Evolutionary conservation across 768 basidiomycete genomes (phyloP).

Genomic region (Mycena vitilis): DNA sequence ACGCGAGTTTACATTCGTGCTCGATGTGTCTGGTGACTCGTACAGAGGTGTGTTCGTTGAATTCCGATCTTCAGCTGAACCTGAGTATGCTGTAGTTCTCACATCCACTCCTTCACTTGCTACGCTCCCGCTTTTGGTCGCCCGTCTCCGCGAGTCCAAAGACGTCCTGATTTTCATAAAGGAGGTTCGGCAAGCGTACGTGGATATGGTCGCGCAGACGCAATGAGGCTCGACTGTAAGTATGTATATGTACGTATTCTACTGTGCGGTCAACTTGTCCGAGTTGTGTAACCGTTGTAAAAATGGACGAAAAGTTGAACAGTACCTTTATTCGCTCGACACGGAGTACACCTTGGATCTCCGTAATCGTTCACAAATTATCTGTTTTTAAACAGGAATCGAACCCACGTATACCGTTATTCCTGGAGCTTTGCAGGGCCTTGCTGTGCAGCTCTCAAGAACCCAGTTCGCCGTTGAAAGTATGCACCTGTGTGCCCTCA

Average conservation of each 20-base stretch:
- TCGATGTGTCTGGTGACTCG: conserved; percentile 72
- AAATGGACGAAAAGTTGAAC: not conserved
- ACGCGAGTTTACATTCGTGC: conserved; percentile 77
- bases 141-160: conserved; percentile 74
- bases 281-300: too few species aligned
- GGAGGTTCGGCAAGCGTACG: conserved; percentile 68
- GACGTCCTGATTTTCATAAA: conserved; percentile 82
- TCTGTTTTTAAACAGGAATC: not conserved
- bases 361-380: not conserved
- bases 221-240: conserved; percentile 1
- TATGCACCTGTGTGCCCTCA: too few species aligned
- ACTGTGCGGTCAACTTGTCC: not conserved
- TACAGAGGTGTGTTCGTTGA: conserved; percentile 69
- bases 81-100: conserved; percentile 65
- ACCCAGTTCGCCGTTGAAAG: too few species aligned
- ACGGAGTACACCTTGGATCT: not conserved
- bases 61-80: not conserved
- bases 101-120: conserved; percentile 81
- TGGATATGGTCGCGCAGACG: conserved; percentile 39
- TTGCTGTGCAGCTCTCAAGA: too few species aligned
- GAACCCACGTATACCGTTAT: too few species aligned
- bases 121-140: conserved; percentile 73
- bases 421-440: too few species aligned
- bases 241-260: conserved; percentile 13
- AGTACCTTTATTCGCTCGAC: not conserved